A percentile compares a stretch with the other conserved stretches of the same genome.
Evolutionary conservation across 2,329 filamentous ascomycete genomes (phyloP).

Genomic region (Pleurostoma richardsiae): DNA sequence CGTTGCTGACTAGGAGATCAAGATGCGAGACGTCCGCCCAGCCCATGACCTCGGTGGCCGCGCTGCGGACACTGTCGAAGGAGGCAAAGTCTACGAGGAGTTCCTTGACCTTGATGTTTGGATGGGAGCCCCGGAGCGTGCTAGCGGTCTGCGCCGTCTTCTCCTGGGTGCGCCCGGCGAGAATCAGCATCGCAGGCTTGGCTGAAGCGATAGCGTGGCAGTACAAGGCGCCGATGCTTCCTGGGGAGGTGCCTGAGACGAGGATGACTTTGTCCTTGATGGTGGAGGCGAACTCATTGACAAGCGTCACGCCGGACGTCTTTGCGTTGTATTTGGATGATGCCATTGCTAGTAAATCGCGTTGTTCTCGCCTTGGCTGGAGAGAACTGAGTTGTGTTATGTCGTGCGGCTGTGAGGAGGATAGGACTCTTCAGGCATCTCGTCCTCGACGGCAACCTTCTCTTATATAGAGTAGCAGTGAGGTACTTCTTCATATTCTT

Average conservation of each 20-base stretch:
- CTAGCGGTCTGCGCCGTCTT: not conserved
- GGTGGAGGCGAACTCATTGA: not conserved
- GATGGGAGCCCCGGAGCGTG: not conserved
- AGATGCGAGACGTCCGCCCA: conserved; percentile 3
- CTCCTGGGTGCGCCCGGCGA: not conserved
- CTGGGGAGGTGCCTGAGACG: not conserved
- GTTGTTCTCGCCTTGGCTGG: no score
- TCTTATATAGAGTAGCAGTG: no score
- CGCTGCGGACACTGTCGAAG: conserved; percentile 1
- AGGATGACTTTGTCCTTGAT: not conserved
- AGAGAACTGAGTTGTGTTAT: no score
- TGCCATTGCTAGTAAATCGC: no score
- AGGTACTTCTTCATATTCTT: no score
- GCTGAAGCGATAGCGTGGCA: not conserved
- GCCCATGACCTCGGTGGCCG: not conserved
- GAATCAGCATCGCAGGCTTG: conserved; percentile 1
- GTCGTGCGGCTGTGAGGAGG: no score
- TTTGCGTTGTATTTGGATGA: not conserved
- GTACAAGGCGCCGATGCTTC: not conserved
- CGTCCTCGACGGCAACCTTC: no score
- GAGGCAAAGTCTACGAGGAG: conserved; percentile 1
- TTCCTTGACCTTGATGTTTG: not conserved
- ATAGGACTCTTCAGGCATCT: no score
- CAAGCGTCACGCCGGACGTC: not conserved
- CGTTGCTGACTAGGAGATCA: conserved; percentile 5